Conservation (phyloP, 2,329 filamentous ascomycete species). For the Arachnomyces sp. region DNA sequence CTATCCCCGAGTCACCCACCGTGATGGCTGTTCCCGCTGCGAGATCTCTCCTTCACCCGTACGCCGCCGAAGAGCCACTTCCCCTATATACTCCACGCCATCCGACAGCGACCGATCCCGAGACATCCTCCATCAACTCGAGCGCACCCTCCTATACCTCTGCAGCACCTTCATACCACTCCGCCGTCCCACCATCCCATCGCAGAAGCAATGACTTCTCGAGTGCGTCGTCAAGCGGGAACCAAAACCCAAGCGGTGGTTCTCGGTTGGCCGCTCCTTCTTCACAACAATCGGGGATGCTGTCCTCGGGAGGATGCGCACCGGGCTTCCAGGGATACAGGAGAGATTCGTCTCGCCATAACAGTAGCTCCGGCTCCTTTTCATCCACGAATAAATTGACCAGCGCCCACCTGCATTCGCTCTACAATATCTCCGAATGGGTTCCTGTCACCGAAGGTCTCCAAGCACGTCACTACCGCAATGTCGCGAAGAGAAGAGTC, state of each 20-base stretch:
- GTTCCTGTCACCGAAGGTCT: conserved; percentile 49
- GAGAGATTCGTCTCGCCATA: conserved; percentile 27
- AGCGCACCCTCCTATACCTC: conserved; percentile 63
- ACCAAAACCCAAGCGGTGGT: conserved; percentile 5
- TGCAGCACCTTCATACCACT: conserved; percentile 59
- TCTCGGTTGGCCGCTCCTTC: neutral
- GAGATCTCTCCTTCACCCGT: conserved; percentile 13
- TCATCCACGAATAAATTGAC: conserved; percentile 12
- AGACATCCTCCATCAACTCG: conserved; percentile 60
- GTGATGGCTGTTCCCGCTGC: conserved; percentile 11
- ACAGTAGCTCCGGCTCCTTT: conserved; percentile 2
- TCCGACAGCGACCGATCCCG: conserved; percentile 43
- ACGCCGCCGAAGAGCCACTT: conserved; percentile 10
- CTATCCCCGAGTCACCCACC: neutral
- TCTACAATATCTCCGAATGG: conserved; percentile 55
- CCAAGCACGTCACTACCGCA: conserved; percentile 54
- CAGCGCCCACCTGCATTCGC: conserved; percentile 29
- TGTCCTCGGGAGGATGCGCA: conserved; percentile 35
- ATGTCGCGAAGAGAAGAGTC: conserved; percentile 56
- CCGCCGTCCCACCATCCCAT: conserved; percentile 20
- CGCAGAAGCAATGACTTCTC: conserved; percentile 7
- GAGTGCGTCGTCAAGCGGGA: conserved; percentile 1
- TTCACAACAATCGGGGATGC: conserved; percentile 8
- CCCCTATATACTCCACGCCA: conserved; percentile 14
- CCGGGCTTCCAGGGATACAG: conserved; percentile 38